These are phyloP conservation scores for Plasmodium blacklocki DNA, from an alignment of 169 alveolate genomes.

Conservation along the genomic window DNA sequence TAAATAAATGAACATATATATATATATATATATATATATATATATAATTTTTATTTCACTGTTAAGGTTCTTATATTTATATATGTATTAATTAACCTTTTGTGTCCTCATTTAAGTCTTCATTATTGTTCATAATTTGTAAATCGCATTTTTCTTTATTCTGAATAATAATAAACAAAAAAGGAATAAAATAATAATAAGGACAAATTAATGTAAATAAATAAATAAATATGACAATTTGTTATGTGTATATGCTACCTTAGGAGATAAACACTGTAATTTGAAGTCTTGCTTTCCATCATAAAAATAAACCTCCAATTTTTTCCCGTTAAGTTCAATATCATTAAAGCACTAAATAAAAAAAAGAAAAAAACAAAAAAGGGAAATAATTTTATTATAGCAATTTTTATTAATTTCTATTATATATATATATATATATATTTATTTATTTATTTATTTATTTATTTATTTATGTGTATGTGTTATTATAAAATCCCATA, in stretches of 20 bases:
- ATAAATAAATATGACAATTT: neutral
- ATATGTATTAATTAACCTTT: constrained; percentile 16
- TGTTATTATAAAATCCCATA: neutral
- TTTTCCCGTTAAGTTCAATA: constrained; percentile 85
- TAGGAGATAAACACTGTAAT: constrained; percentile 85
- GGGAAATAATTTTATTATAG: constrained; percentile 53
- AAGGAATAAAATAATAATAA: constrained; percentile 1
- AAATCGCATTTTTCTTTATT: neutral
- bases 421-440: constrained; percentile 2
- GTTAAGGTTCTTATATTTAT: neutral
- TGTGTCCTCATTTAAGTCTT: constrained; percentile 7
- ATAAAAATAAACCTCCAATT: constrained; percentile 88
- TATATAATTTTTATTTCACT: neutral
- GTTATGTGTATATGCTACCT: constrained; percentile 11
- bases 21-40: constrained; percentile 7
- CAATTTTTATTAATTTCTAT: neutral
- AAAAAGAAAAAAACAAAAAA: constrained; percentile 5
- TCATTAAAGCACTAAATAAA: constrained; percentile 83
- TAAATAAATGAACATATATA: constrained; percentile 5
- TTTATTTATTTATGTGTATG: constrained; percentile 4
- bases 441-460: neutral
- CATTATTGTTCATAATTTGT: constrained; percentile 19
- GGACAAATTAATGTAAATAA: neutral
- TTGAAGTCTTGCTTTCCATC: constrained; percentile 90
- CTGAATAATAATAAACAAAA: constrained; percentile 13